A percentile compares a stretch with the other conserved stretches of the same genome.
Evolutionary conservation across 129 eudicot genomes (phyloP).

Genomic region (Daucus carota): DH1_v3.0 NC_030383.2:42718501-42719000

Average conservation of each 20-base stretch:
- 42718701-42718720: neutral
- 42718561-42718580: constrained; percentile 99
- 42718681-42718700: neutral
- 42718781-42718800: neutral
- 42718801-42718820: neutral
- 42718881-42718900: neutral
- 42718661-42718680: neutral
- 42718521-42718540: constrained; percentile 1
- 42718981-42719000: neutral
- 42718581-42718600: constrained; percentile 87
- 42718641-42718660: constrained; percentile 91
- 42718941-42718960: neutral
- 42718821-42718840: neutral
- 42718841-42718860: neutral
- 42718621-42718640: constrained; percentile 59
- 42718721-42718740: neutral
- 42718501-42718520: neutral
- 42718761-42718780: neutral
- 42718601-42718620: constrained; percentile 49
- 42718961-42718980: no score
- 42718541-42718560: constrained; percentile 24
- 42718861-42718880: neutral
- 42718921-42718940: neutral
- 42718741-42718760: neutral
- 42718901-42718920: neutral